Base-by-base conservation (phyloP, 345 rosid genomes). In the Camelina neglecta region DNA sequence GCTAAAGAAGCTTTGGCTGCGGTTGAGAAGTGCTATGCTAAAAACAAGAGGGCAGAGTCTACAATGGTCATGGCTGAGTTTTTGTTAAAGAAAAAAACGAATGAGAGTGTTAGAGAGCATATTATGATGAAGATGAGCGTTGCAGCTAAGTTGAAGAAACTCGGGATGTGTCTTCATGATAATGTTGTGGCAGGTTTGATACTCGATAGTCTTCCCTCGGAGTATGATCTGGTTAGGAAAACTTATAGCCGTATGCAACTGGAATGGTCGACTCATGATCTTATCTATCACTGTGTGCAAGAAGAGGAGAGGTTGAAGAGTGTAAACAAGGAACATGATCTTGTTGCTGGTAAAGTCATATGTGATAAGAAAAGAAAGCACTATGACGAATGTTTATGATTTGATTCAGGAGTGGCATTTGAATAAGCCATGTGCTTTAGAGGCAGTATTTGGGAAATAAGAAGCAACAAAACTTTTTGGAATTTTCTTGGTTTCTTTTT, bases 201-300 rank as follows among this genome's bases (percentile, higher is more conserved):
- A 45, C 33, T 74, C 66, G 33, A 57, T 4, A 57, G 31, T 45
- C 66, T 74, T 0, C 78, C 78, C 29, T 63, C 72, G 9, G 66
- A 74, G 66, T 65, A 23, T 74, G 41, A 47, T 57, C 31, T 1
- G 8, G 42, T 74, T 23, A 57, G 36, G 65, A 31, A 0, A 45
- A 33, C 4, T 73, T 44, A 33, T 45, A 4, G 20, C 48, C 1
- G 6, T 6, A 7, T 13, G 4, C 0, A 41, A 8, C 5, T 41
- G 55, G 44, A 39, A 5, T 62, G 71, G 77, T 66, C 78, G 23
- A 48, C 67, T 74, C 72, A 74, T 65, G 72, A 74, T 38, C 72
- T 74, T 51, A 66, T 74, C 26, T 36, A 2, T 24, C 23, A 74
- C 11, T 65, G 65, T 74, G 58, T 65, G 58, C 58, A 44, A 45